Base-by-base conservation (phyloP, 2,329 filamentous ascomycete species). In the Exophiala aquamarina region DNA sequence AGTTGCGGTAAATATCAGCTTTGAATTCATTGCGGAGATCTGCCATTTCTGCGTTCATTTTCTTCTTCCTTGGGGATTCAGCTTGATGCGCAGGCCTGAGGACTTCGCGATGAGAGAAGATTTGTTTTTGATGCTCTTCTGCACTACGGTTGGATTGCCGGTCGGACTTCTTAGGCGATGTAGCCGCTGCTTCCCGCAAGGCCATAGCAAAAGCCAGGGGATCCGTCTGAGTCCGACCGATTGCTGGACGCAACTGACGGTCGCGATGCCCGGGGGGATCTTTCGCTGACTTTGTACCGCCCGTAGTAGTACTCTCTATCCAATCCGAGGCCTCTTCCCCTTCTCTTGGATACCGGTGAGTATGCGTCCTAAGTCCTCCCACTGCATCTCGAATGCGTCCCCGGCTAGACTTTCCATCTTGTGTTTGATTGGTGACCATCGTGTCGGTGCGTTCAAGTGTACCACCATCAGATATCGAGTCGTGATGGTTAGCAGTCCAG, bases 401-500 rank as follows among this genome's bases (percentile, higher is more conserved):
- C 3, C 51, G 48, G 37, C 44, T 44, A 10, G 49, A 45, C 34
- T 49, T 50, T 15, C 34, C 23, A 28, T 56, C 54, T 15, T 41
- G 29, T 3, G 46, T 50, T 28, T 53, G 50, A 35, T 43, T 55
- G 11, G 46, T 55, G 17, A 39, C 33, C 31, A 15, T 35, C 6
- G 53, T 56, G 31, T 56, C 53, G 6, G 50, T 48, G 17, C 53
- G 44, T 37, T 56, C 54, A 13, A 56, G 51, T 20, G 19, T 14
- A 9, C 41, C 47, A 19, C 39, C 47, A 21, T 51, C 51, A 7
- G 44, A 48, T 14, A 42, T 13, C 4, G 51, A 52, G 29, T 56
- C 51, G 17, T 47, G 48, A 14, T 51, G 47, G 29, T 66, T 67
- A 55, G 65, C 68, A 3, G 69, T 67, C 71, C 72, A 74, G 18